phyloP scores from a whole-genome alignment of 371 early-diverging fungal genomes.

The Rhizopus sp. region DNA sequence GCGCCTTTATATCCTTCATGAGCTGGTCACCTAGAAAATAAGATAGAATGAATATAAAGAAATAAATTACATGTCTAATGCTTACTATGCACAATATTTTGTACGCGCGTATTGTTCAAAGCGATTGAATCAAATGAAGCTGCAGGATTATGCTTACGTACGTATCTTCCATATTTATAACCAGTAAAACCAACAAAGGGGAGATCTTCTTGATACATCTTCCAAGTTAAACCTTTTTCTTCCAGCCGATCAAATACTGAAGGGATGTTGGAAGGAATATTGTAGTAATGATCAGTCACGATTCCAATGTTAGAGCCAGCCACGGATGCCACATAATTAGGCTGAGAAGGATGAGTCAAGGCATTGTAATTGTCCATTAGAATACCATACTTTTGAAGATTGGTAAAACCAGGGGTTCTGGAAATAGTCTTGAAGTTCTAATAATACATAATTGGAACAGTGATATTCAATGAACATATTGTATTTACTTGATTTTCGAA shows the following conservation, averaged over 20 bases:
- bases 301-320: slow-evolving; percentile 21
- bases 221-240: slow-evolving; percentile 57
- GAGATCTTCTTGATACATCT: slow-evolving; percentile 55
- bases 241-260: slow-evolving; percentile 60
- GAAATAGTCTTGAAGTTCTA: slow-evolving; percentile 23
- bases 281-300: slow-evolving; percentile 17
- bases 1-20: slow-evolving; percentile 19
- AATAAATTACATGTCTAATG: too few relatives aligned
- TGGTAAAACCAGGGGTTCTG: slow-evolving; percentile 13
- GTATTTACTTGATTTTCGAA: slow-evolving; percentile 25
- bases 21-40: slow-evolving; percentile 13
- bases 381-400: slow-evolving; percentile 31
- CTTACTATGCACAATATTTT: slow-evolving; percentile 40
- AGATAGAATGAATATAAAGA: neutral
- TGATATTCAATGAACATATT: neutral
- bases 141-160: slow-evolving; percentile 54
- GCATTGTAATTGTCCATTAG: slow-evolving; percentile 47
- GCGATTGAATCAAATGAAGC: slow-evolving; percentile 46
- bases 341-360: slow-evolving; percentile 53
- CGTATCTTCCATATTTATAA: slow-evolving; percentile 21
- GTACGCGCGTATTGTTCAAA: slow-evolving; percentile 28
- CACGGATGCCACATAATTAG: slow-evolving; percentile 44
- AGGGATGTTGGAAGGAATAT: slow-evolving; percentile 14
- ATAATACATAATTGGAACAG: neutral
- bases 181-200: slow-evolving; percentile 46